Percentiles rank a stretch among this genome's conserved stretches.
These are phyloP conservation scores for Abortiporus biennis DNA, from an alignment of 1,284 basidiomycete genomes.

Conservation along the genomic window DNA sequence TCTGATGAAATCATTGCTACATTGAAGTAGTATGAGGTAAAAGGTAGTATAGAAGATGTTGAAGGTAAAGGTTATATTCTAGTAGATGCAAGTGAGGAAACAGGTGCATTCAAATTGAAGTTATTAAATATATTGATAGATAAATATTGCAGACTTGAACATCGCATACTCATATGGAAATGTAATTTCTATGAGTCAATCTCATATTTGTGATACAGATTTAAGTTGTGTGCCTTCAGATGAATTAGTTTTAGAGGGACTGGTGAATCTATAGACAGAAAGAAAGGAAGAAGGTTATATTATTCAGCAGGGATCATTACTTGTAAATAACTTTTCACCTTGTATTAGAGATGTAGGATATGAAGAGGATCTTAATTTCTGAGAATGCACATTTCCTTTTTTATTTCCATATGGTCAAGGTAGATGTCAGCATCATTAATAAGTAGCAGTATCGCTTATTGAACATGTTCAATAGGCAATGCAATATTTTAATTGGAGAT, in stretches of 20 bases:
- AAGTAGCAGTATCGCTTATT: slow-evolving; percentile 20
- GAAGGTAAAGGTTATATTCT: slow-evolving; percentile 23
- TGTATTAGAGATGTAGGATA: slow-evolving; percentile 9
- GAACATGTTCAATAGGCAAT: slow-evolving; percentile 31
- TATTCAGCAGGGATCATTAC: slow-evolving; percentile 9
- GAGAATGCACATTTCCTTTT: slow-evolving; percentile 26
- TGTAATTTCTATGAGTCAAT: slow-evolving; percentile 13
- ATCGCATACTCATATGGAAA: slow-evolving; percentile 1
- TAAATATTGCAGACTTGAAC: slow-evolving; percentile 4
- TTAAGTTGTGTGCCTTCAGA: slow-evolving; percentile 3
- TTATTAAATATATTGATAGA: slow-evolving; percentile 1
- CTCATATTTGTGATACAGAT: slow-evolving; percentile 13
- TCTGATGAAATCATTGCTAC: slow-evolving; percentile 22
- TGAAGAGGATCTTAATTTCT: slow-evolving; percentile 13
- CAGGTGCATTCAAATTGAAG: neutral
- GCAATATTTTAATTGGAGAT: slow-evolving; percentile 27
- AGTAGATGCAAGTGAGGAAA: slow-evolving; percentile 3
- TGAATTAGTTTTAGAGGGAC: slow-evolving; percentile 11
- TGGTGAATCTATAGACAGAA: slow-evolving; percentile 14
- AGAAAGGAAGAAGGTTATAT: slow-evolving; percentile 13
- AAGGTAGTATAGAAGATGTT: slow-evolving; percentile 19
- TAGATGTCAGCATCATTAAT: slow-evolving; percentile 24
- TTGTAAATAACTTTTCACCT: slow-evolving; percentile 9
- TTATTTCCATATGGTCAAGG: slow-evolving; percentile 37
- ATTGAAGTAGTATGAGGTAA: slow-evolving; percentile 14